Evolutionary conservation across 1,139 yeast genomes (phyloP).

Genomic region (Arxiozyma telluris): DNA sequence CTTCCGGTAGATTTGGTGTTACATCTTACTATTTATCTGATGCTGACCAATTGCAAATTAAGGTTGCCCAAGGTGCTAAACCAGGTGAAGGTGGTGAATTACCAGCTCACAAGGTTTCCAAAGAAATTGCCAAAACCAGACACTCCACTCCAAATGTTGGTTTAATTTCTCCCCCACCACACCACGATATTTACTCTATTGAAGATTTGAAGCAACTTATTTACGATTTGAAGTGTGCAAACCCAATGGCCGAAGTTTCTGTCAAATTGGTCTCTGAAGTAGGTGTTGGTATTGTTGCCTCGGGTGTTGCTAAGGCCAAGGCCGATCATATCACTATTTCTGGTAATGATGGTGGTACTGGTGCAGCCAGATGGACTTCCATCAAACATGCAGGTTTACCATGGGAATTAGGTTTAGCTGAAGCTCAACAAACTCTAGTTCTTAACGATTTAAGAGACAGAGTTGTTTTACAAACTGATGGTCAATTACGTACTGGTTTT

Average conservation of each 20-base stretch:
- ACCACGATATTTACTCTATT: conserved; percentile 95
- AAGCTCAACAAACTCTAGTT: conserved; percentile 94
- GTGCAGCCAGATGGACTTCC: conserved; percentile 97
- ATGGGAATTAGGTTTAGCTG: conserved; percentile 98
- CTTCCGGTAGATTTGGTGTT: conserved; percentile 97
- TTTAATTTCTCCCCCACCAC: conserved; percentile 95
- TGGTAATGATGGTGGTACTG: conserved; percentile 99
- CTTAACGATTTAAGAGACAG: conserved; percentile 92
- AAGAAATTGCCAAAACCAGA: conserved; percentile 85
- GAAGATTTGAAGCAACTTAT: conserved; percentile 96
- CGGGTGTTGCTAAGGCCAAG: conserved; percentile 98
- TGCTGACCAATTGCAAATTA: conserved; percentile 95
- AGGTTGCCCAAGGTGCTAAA: conserved; percentile 99
- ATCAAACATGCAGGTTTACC: conserved; percentile 96
- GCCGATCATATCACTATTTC: conserved; percentile 93
- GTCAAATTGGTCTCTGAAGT: conserved; percentile 95
- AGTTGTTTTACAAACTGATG: conserved; percentile 93
- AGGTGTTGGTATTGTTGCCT: conserved; percentile 97
- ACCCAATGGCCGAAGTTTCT: conserved; percentile 94
- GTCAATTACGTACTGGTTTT: conserved; percentile 87
- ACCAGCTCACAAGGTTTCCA: conserved; percentile 89
- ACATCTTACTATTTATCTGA: conserved; percentile 90
- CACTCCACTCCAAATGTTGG: conserved; percentile 98
- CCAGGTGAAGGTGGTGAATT: conserved; percentile 99
- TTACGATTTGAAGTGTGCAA: conserved; percentile 92